Percentiles rank a stretch among this genome's conserved stretches.
phyloP scores from a whole-genome alignment of 441 rosid species.

The Adansonia grandidieri region DNA sequence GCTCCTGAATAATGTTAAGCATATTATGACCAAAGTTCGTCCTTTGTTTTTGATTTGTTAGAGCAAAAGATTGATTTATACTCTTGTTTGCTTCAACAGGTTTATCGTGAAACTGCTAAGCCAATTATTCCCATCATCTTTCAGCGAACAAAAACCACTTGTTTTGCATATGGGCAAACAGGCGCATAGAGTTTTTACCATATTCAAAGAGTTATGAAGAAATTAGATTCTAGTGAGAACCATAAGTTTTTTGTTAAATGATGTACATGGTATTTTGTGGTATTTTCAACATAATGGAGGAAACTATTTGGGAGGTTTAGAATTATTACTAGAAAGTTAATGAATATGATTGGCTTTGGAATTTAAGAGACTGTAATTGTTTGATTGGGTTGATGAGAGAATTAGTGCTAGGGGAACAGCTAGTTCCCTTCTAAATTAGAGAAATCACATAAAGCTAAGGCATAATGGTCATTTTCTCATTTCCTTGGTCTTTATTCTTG shows the following conservation, averaged over 20 bases:
- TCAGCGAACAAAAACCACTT: conserved; percentile 95
- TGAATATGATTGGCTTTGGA: neutral
- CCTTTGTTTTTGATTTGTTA: conserved; percentile 22
- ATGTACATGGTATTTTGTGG: neutral
- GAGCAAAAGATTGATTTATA: conserved; percentile 20
- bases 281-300: conserved; percentile 2
- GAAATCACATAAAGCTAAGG: neutral
- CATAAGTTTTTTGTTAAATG: neutral
- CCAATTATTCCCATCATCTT: conserved; percentile 94
- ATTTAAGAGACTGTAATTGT: neutral
- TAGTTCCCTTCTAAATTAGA: neutral
- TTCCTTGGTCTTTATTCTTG: neutral
- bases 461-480: neutral
- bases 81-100: conserved; percentile 52
- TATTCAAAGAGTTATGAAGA: conserved; percentile 9
- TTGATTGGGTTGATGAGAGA: neutral
- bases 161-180: conserved; percentile 99
- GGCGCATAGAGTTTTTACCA: conserved; percentile 43
- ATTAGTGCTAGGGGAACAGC: neutral
- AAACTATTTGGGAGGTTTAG: conserved; percentile 2
- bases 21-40: neutral
- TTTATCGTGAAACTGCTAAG: conserved; percentile 83
- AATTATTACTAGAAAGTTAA: neutral
- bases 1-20: neutral
- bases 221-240: neutral